These are phyloP conservation scores for Skeletonema potamos DNA, from an alignment of 108 stramenopile species.

Conservation along the genomic window DNA sequence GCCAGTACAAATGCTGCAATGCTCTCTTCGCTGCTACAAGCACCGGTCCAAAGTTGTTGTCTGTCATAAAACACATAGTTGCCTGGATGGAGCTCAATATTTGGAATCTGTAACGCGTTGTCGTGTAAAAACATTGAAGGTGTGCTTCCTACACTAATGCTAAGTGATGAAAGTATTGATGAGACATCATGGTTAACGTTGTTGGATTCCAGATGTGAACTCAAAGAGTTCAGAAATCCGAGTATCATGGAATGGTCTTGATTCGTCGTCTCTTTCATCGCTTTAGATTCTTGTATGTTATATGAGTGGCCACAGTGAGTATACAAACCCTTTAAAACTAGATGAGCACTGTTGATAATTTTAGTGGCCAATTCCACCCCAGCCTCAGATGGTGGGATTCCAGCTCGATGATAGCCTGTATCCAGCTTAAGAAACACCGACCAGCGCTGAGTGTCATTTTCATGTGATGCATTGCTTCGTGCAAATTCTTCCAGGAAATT, in stretches of 20 bases:
- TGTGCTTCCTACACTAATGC: slow-evolving; percentile 39
- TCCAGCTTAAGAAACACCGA: slow-evolving; percentile 39
- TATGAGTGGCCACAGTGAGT: slow-evolving; percentile 48
- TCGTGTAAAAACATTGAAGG: slow-evolving; percentile 22
- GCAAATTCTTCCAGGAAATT: slow-evolving; percentile 20
- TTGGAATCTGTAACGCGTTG: slow-evolving; percentile 11
- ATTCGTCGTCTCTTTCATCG: slow-evolving; percentile 15
- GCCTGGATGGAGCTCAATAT: slow-evolving; percentile 38
- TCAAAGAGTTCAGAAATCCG: slow-evolving; percentile 10
- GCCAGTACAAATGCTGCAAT: slow-evolving; percentile 31
- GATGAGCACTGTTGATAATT: slow-evolving; percentile 17
- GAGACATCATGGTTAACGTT: slow-evolving; percentile 1
- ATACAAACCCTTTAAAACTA: slow-evolving; percentile 26
- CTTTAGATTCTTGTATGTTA: slow-evolving; percentile 1
- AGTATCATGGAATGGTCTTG: slow-evolving; percentile 16
- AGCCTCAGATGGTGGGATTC: slow-evolving; percentile 6
- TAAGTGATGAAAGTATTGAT: background rate
- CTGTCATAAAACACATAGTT: slow-evolving; percentile 43
- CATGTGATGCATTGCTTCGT: background rate
- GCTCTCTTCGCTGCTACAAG: slow-evolving; percentile 10
- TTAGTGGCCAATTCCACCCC: slow-evolving; percentile 8
- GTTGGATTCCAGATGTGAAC: background rate
- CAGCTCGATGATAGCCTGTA: slow-evolving; percentile 43
- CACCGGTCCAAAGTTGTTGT: slow-evolving; percentile 40
- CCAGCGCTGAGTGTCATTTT: background rate